Base-by-base conservation (phyloP, 2,329 filamentous ascomycete genomes). In the Corynespora cassiicola region DNA sequence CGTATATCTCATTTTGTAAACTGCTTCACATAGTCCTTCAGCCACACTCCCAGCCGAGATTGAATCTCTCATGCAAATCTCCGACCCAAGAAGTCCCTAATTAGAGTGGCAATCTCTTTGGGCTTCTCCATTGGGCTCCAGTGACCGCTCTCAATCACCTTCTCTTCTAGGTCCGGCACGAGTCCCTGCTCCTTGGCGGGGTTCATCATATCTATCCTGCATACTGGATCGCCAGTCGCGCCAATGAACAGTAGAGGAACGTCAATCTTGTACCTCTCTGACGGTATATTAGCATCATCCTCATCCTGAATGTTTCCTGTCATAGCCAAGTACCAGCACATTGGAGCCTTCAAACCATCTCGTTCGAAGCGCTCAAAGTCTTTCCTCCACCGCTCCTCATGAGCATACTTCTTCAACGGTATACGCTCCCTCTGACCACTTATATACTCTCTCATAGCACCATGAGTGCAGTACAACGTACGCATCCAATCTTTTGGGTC, bases 401-500 rank as follows among this genome's bases (percentile, higher is more conserved):
- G 28, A 14, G 65, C 68, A 36, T 68, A 71, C 2, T 49, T 19
- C 29, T 60, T 58, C 21, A 66, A 18, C 18, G 26, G 30, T 5
- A 41, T 24, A 4, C 15, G 6, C 9, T 24, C n/a, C 7, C 7
- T 11, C 8, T 29, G 12, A 3, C 25, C 29, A 4, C 25, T 39
- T 10, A 63, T 28, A 24, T 42, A 57, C 2, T 40, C 32, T 14
- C 65, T 54, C 49, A 72, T 59, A 5, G 58, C 69, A 20, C 61
- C 70, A 1, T 55, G 56, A 1, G 39, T 43, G 37, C 68, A 71
- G 45, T 68, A 70, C 33, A 69, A 56, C 26, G 66, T 51, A 8
- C 56, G 47, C 56, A 67, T 55, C 30, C 30, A 32, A 63, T 64
- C 70, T 14, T 36, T 29, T 1, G 49, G 54, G 1, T 61, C 56